Evolutionary conservation across 2,329 filamentous ascomycete species (phyloP).

Genomic region (Aaosphaeria arxii): DNA sequence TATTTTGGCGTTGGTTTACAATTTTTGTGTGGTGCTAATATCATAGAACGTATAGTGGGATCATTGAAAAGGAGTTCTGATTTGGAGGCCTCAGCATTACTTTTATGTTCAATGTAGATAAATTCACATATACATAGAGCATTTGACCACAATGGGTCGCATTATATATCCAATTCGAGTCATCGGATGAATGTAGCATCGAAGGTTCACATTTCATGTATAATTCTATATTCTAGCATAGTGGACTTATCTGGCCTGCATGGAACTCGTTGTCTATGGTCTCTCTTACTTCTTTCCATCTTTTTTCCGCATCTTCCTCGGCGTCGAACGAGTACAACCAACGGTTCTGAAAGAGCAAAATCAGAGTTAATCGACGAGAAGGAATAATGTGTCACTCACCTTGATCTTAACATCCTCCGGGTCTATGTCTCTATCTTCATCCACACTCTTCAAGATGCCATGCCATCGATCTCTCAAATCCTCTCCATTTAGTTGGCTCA

Average conservation of each 20-base stretch:
- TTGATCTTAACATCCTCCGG: conserved; percentile 20
- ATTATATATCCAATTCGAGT: too few relatives aligned
- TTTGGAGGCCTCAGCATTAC: too few relatives aligned
- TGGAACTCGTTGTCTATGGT: conserved; percentile 10
- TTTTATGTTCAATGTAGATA: too few relatives aligned
- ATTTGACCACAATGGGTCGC: too few relatives aligned
- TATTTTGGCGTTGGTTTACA: too few relatives aligned
- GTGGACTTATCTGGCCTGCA: conserved; percentile 9
- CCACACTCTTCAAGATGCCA: conserved; percentile 13
- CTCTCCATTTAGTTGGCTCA: conserved; percentile 21
- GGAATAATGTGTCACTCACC: conserved; percentile 1
- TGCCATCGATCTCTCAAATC: conserved; percentile 23
- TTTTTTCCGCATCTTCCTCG: conserved; percentile 11
- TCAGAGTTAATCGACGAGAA: not conserved
- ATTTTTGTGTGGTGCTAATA: too few relatives aligned
- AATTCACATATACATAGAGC: too few relatives aligned
- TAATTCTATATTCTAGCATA: conserved; percentile 9
- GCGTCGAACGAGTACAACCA: conserved; percentile 20
- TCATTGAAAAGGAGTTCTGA: too few relatives aligned
- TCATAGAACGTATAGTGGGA: too few relatives aligned
- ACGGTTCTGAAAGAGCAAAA: conserved; percentile 6
- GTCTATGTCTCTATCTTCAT: conserved; percentile 15
- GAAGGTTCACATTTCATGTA: too few relatives aligned
- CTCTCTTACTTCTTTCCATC: conserved; percentile 10
- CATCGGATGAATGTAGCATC: too few relatives aligned